These are phyloP conservation scores for Penicillium crystallinum DNA, from an alignment of 495 filamentous ascomycete genomes.

Conservation along the genomic window DNA sequence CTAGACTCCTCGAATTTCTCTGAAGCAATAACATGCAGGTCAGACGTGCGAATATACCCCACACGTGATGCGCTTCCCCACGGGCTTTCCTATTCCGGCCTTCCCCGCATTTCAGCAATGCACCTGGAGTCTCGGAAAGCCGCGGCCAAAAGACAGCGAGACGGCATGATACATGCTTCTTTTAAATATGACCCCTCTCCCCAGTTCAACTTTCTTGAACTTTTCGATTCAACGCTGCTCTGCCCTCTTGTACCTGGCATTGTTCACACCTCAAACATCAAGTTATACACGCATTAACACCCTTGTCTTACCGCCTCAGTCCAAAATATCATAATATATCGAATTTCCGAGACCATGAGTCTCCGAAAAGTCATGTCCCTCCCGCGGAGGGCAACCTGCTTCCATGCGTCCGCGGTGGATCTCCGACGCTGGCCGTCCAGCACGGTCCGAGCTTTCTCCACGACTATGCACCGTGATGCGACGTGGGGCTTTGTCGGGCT, in stretches of 20 bases:
- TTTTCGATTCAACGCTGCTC: not conserved
- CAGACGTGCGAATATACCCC: not conserved
- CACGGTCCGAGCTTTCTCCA: slow-evolving; percentile 49
- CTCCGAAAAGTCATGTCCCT: slow-evolving; percentile 10
- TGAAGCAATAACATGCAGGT: not conserved
- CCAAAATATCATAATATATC: not conserved
- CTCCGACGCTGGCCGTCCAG: slow-evolving; percentile 16
- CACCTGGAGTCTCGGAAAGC: slow-evolving; percentile 12
- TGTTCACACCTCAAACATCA: not conserved
- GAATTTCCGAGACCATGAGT: slow-evolving; percentile 11
- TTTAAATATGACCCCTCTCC: not conserved
- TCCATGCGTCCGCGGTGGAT: slow-evolving; percentile 11
- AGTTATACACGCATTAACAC: not conserved
- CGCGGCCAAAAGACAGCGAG: slow-evolving; percentile 15
- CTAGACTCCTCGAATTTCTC: too few relatives aligned
- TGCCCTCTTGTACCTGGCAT: not conserved
- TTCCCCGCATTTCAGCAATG: slow-evolving; percentile 7
- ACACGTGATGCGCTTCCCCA: slow-evolving; percentile 9
- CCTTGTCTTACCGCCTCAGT: not conserved
- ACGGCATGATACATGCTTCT: not conserved
- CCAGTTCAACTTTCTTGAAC: not conserved
- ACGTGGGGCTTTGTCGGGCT: slow-evolving; percentile 82
- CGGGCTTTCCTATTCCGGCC: slow-evolving; percentile 1
- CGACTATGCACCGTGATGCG: slow-evolving; percentile 47
- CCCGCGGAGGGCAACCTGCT: slow-evolving; percentile 15